Conservation (phyloP, 164 flowering plant species). For the Annona squamosa region DNA sequence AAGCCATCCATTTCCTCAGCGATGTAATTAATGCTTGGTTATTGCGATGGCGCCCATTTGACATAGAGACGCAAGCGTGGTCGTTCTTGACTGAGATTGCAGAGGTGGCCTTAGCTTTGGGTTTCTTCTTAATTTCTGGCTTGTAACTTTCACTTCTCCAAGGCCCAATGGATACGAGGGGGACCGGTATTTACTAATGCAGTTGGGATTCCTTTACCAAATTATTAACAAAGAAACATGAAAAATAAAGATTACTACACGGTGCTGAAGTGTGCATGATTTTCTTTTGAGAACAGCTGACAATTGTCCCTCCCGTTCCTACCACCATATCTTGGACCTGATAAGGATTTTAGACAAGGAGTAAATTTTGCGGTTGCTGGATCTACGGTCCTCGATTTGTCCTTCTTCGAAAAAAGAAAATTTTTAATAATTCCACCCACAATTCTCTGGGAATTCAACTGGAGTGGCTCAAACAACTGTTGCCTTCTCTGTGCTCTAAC, state of each 20-base stretch:
- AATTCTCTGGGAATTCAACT: slow-evolving; percentile 24
- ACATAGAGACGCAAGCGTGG: no score
- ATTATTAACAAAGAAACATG: neutral
- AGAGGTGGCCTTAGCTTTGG: no score
- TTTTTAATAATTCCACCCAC: slow-evolving; percentile 1
- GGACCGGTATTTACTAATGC: no score
- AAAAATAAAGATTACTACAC: neutral
- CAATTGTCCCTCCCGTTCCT: slow-evolving; percentile 27
- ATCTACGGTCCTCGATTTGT: slow-evolving; percentile 35
- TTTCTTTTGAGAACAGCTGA: neutral
- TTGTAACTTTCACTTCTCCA: no score
- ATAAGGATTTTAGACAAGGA: slow-evolving; percentile 14
- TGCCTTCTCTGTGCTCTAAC: neutral
- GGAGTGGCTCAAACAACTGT: slow-evolving; percentile 22
- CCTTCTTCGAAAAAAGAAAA: slow-evolving; percentile 17
- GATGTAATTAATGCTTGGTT: no score
- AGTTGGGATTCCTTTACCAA: no score
- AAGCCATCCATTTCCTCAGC: no score
- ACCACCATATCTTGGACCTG: slow-evolving; percentile 34
- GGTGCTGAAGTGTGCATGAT: slow-evolving; percentile 50
- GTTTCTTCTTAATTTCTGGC: no score
- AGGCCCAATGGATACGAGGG: no score
- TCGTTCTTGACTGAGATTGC: no score
- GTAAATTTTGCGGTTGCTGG: slow-evolving; percentile 55
- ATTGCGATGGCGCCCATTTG: no score